These are phyloP conservation scores for Hypoxylon rubiginosum DNA, from an alignment of 2,329 filamentous ascomycete species.

Conservation along the genomic window DNA sequence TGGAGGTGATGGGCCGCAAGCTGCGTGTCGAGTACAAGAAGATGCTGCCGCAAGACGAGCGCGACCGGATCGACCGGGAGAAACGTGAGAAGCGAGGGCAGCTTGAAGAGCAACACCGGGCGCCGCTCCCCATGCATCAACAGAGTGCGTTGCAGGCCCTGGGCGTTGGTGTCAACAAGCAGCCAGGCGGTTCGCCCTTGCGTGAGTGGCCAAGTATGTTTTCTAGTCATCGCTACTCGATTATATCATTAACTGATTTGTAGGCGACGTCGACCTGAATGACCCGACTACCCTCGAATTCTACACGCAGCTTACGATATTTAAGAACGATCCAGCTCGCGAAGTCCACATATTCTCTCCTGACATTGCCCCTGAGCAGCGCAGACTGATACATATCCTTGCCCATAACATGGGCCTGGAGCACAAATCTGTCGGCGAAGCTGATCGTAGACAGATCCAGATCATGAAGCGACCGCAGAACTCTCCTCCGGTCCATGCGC, in stretches of 20 bases:
- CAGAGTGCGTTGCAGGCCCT: slow-evolving; percentile 90
- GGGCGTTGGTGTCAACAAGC: slow-evolving; percentile 73
- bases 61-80: slow-evolving; percentile 95
- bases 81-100: slow-evolving; percentile 97
- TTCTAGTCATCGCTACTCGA: slow-evolving; percentile 4
- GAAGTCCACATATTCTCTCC: slow-evolving; percentile 89
- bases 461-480: slow-evolving; percentile 79
- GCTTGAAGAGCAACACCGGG: slow-evolving; percentile 93
- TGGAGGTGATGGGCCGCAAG: slow-evolving; percentile 95
- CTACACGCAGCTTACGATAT: slow-evolving; percentile 90
- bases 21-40: slow-evolving; percentile 99
- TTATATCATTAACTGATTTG: slow-evolving; percentile 16
- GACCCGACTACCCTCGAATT: slow-evolving; percentile 88
- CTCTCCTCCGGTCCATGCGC: slow-evolving; percentile 67
- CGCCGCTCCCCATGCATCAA: slow-evolving; percentile 78
- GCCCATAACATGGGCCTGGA: slow-evolving; percentile 95
- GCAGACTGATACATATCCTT: slow-evolving; percentile 91
- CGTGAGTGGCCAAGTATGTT: slow-evolving; percentile 54
- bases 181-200: slow-evolving; percentile 64
- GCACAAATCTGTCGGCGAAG: slow-evolving; percentile 89
- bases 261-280: slow-evolving; percentile 86
- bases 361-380: slow-evolving; percentile 83
- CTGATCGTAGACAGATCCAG: slow-evolving; percentile 89
- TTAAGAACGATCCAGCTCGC: slow-evolving; percentile 82
- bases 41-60: slow-evolving; percentile 95